Percentiles rank a stretch among this genome's conserved stretches.
These are phyloP conservation scores for Ceratocystis colombiana DNA, from an alignment of 2,329 filamentous ascomycete species.

Conservation along the genomic window DNA sequence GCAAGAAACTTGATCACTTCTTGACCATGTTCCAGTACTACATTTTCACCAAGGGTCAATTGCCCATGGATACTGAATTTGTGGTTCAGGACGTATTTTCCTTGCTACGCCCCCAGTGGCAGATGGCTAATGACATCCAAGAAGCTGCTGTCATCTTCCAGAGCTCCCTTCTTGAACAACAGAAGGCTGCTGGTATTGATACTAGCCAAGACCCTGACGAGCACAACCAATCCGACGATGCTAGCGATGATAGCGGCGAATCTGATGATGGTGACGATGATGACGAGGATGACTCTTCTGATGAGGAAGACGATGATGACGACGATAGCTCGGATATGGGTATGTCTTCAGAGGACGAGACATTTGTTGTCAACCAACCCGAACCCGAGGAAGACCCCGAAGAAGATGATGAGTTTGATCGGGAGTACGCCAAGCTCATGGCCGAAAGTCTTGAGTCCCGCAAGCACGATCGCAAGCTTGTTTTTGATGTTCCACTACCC, in stretches of 20 bases:
- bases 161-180: constrained; percentile 80
- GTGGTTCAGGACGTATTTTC: constrained; percentile 87
- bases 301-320: constrained; percentile 48
- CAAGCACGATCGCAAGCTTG: constrained; percentile 87
- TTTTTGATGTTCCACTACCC: constrained; percentile 95
- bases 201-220: constrained; percentile 64
- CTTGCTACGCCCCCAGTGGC: constrained; percentile 83
- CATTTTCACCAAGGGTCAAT: constrained; percentile 73
- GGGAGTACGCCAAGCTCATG: constrained; percentile 98
- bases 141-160: constrained; percentile 78
- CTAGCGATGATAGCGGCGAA: constrained; percentile 55
- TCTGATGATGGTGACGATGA: constrained; percentile 50
- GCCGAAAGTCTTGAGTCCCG: constrained; percentile 89
- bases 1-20: constrained; percentile 97
- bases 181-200: constrained; percentile 65
- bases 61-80: constrained; percentile 97
- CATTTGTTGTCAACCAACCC: constrained; percentile 81
- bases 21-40: constrained; percentile 96
- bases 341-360: constrained; percentile 62
- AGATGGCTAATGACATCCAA: constrained; percentile 65
- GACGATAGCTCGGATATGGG: constrained; percentile 38
- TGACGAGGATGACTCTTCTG: constrained; percentile 48
- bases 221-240: constrained; percentile 67
- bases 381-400: constrained; percentile 87
- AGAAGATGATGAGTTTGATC: constrained; percentile 92